A percentile compares a stretch with the other conserved stretches of the same genome.
phyloP scores from a whole-genome alignment of 768 basidiomycete species.

The Amanita rimosa region DNA sequence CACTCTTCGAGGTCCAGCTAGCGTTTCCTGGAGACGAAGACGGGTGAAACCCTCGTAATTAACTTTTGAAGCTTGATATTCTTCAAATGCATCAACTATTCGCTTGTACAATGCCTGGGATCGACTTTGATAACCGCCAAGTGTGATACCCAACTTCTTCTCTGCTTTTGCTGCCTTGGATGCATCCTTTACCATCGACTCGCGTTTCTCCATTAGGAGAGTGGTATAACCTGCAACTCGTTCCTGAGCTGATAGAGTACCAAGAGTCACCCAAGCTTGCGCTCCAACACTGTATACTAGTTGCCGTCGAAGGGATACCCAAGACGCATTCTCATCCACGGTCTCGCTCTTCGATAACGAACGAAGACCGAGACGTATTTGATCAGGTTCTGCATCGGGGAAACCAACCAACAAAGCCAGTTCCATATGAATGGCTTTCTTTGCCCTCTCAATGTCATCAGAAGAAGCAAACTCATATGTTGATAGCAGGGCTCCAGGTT shows the following conservation, averaged over 20 bases:
- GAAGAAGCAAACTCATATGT: slow-evolving; percentile 69
- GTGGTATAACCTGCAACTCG: slow-evolving; percentile 54
- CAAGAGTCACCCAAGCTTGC: slow-evolving; percentile 58
- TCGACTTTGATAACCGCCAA: slow-evolving; percentile 88
- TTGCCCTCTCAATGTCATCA: slow-evolving; percentile 60
- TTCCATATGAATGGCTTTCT: slow-evolving; percentile 63
- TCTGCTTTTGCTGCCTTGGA: slow-evolving; percentile 75
- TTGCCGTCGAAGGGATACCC: slow-evolving; percentile 57
- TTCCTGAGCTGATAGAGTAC: slow-evolving; percentile 41
- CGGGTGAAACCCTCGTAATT: slow-evolving; percentile 75
- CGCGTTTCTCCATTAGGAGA: slow-evolving; percentile 51
- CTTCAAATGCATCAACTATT: slow-evolving; percentile 55
- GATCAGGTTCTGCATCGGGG: slow-evolving; percentile 68
- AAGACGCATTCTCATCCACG: slow-evolving; percentile 49
- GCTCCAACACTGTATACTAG: slow-evolving; percentile 50
- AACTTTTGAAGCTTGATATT: slow-evolving; percentile 51
- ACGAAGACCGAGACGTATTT: slow-evolving; percentile 68
- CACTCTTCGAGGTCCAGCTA: slow-evolving; percentile 67
- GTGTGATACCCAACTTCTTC: slow-evolving; percentile 77
- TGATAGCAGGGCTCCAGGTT: slow-evolving; percentile 62
- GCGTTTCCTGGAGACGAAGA: slow-evolving; percentile 61
- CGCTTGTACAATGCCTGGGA: slow-evolving; percentile 55
- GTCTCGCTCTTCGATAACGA: slow-evolving; percentile 52
- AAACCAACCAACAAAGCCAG: slow-evolving; percentile 75
- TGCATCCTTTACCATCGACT: slow-evolving; percentile 71